Evolutionary conservation across 129 eudicot species (phyloP).

Genomic region (Helianthus annuus): DNA sequence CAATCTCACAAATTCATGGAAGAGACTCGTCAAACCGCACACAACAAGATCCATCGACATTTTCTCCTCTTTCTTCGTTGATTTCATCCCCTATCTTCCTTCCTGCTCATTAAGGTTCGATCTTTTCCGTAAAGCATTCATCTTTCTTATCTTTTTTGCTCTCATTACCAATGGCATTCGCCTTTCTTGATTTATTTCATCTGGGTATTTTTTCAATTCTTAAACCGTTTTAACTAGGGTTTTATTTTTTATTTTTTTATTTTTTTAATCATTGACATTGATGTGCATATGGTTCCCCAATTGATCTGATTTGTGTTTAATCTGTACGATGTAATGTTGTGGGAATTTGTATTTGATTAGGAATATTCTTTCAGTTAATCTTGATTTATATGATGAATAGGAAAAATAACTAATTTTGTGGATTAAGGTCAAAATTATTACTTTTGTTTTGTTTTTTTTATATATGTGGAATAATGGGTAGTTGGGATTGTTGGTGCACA

Average conservation of each 20-base stretch:
- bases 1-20: slow-evolving; percentile 20
- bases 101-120: slow-evolving; percentile 17
- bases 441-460: neutral
- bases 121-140: slow-evolving; percentile 20
- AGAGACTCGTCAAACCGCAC: slow-evolving; percentile 20
- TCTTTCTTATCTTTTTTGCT: neutral
- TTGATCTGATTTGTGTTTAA: neutral
- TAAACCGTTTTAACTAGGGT: neutral
- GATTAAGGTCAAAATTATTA: slow-evolving; percentile 2
- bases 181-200: slow-evolving; percentile 5
- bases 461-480: neutral
- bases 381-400: neutral
- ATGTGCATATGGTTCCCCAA: neutral
- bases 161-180: neutral
- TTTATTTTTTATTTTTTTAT: neutral
- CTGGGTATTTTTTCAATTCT: neutral
- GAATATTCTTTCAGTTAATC: slow-evolving; percentile 1
- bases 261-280: slow-evolving; percentile 4
- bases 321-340: neutral
- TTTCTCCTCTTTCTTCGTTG: slow-evolving; percentile 27
- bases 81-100: slow-evolving; percentile 17
- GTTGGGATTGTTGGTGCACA: neutral
- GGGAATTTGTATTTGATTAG: slow-evolving; percentile 12
- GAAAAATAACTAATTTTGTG: neutral
- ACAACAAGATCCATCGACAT: slow-evolving; percentile 22